Evolutionary conservation across 768 basidiomycete genomes (phyloP).

Genomic region (Kwoniella botswanensis): DNA sequence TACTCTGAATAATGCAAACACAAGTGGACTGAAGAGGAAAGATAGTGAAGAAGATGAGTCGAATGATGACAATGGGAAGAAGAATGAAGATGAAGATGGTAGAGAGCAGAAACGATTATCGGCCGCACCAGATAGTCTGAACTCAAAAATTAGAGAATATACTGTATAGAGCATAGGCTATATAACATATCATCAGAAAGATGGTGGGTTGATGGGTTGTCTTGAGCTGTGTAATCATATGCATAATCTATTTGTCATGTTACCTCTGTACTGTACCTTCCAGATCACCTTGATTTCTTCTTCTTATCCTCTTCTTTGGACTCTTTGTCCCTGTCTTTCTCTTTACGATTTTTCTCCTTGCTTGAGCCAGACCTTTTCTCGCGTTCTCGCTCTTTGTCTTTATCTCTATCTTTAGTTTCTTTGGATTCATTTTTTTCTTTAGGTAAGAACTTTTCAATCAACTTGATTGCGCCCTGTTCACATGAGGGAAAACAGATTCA

Average conservation of each 20-base stretch:
- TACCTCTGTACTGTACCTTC: background rate
- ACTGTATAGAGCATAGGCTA: background rate
- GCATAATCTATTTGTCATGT: slow-evolving; percentile 1
- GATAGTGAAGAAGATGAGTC: background rate
- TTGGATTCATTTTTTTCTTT: slow-evolving; percentile 7
- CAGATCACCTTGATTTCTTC: background rate
- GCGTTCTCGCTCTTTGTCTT: slow-evolving; percentile 16
- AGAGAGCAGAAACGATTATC: slow-evolving; percentile 35
- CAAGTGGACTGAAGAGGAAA: background rate
- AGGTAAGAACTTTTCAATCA: slow-evolving; percentile 37
- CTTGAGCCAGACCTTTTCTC: slow-evolving; percentile 8
- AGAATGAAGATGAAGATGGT: slow-evolving; percentile 2
- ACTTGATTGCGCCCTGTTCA: slow-evolving; percentile 33
- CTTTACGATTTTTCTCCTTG: slow-evolving; percentile 23
- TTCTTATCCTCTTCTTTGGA: slow-evolving; percentile 16
- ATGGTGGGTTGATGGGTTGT: too few species aligned
- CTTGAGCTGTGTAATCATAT: background rate
- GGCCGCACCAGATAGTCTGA: slow-evolving; percentile 28
- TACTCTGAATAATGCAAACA: background rate
- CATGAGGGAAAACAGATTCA: background rate
- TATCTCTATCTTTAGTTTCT: slow-evolving; percentile 13
- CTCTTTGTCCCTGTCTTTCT: slow-evolving; percentile 17
- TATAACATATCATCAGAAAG: too few species aligned
- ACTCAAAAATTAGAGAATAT: slow-evolving; percentile 1
- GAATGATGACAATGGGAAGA: slow-evolving; percentile 15